Evolutionary conservation across 257 asterid genomes (phyloP).

Genomic region (Solanum sitiens): DNA sequence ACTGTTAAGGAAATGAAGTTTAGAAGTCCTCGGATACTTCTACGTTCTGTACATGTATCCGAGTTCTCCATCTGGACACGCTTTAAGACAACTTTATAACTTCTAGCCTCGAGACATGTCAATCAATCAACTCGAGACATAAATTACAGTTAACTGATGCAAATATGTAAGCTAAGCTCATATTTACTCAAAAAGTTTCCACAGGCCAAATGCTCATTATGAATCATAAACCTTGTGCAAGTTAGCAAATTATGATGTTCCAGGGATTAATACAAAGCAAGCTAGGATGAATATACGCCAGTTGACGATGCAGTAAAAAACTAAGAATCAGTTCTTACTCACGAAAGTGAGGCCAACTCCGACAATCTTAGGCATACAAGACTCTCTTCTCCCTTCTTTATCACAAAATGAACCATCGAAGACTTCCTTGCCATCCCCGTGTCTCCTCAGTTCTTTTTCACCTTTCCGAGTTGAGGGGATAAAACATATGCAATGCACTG

Average conservation of each 20-base stretch:
- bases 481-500: not conserved
- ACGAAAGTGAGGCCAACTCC: not conserved
- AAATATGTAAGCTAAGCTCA: not conserved
- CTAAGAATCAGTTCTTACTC: not conserved
- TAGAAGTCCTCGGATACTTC: not conserved
- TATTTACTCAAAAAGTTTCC: not conserved
- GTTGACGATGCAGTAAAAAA: not conserved
- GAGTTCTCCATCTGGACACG: not conserved
- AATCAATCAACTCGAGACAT: not conserved
- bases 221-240: not conserved
- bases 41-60: not conserved
- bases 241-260: not conserved
- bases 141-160: not conserved
- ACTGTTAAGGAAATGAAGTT: not conserved
- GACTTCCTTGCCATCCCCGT: not conserved
- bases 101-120: not conserved
- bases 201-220: not conserved
- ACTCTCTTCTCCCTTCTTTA: not conserved
- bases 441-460: not conserved
- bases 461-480: not conserved
- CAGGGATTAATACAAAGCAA: not conserved
- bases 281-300: not conserved
- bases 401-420: not conserved
- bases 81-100: too few species aligned
- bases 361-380: not conserved